A percentile compares a stretch with the other conserved stretches of the same genome.
These are phyloP conservation scores for Sordariomycetes sp. DNA, from an alignment of 2,329 filamentous ascomycete genomes.

Conservation along the genomic window DNA sequence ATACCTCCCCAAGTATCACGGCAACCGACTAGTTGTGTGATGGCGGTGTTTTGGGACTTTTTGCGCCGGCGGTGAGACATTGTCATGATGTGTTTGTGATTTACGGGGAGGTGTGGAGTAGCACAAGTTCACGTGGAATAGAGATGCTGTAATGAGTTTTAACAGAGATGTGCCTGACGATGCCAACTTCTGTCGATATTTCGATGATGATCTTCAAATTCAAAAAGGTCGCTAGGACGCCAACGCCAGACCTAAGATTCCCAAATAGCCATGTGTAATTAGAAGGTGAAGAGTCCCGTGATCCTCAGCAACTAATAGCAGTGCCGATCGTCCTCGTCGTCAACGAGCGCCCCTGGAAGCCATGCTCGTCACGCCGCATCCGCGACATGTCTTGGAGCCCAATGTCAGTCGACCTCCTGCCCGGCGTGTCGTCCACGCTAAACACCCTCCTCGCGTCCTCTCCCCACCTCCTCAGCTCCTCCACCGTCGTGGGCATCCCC, in stretches of 20 bases:
- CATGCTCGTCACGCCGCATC: background rate
- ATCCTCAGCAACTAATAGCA: too few relatives aligned
- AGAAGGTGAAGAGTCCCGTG: too few relatives aligned
- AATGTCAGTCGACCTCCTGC: background rate
- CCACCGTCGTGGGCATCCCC: background rate
- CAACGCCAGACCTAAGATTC: background rate
- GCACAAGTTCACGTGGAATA: too few relatives aligned
- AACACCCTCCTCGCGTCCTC: background rate
- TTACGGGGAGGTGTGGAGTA: background rate
- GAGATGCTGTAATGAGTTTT: too few relatives aligned
- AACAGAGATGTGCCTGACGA: too few relatives aligned
- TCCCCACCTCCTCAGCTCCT: background rate
- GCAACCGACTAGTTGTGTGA: slow-evolving; percentile 32
- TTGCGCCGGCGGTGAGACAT: background rate
- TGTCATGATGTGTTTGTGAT: background rate
- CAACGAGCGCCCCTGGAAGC: background rate
- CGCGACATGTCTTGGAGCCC: background rate
- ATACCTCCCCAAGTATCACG: slow-evolving; percentile 33
- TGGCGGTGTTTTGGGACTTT: background rate
- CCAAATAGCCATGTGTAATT: background rate
- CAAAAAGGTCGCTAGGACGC: too few relatives aligned
- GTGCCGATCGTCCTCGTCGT: too few relatives aligned
- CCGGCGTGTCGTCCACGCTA: background rate
- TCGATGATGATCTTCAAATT: too few relatives aligned
- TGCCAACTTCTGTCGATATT: too few relatives aligned